Percentiles rank a stretch among this genome's conserved stretches.
Conservation (phyloP, 2,329 filamentous ascomycete genomes). For the Westerdykella ornata region DNA sequence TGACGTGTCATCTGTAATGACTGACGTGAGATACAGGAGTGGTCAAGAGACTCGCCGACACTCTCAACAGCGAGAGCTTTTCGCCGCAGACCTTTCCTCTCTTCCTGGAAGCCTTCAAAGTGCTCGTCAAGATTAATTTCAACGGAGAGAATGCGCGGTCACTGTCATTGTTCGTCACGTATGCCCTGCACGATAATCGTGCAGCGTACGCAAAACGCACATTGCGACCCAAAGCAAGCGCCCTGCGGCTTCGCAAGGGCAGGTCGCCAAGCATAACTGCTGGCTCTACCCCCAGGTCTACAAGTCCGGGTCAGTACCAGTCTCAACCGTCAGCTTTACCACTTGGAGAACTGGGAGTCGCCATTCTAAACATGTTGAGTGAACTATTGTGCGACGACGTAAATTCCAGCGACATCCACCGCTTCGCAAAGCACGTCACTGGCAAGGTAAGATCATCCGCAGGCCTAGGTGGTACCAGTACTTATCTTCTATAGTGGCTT, state of each 20-base stretch:
- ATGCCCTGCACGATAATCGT: constrained; percentile 66
- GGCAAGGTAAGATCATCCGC: constrained; percentile 62
- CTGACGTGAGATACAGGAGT: constrained; percentile 55
- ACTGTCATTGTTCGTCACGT: constrained; percentile 87
- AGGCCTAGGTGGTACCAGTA: constrained; percentile 12
- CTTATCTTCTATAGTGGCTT: constrained; percentile 60
- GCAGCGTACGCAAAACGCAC: constrained; percentile 35
- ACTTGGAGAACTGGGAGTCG: constrained; percentile 65
- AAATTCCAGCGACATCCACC: constrained; percentile 64
- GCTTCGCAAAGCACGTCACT: constrained; percentile 89
- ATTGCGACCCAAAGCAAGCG: constrained; percentile 31
- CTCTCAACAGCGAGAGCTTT: constrained; percentile 77
- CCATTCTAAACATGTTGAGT: constrained; percentile 70
- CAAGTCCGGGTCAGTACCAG: constrained; percentile 23
- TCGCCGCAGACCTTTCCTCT: constrained; percentile 63
- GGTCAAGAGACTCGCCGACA: constrained; percentile 82
- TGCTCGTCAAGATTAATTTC: constrained; percentile 71
- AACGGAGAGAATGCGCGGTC: constrained; percentile 80
- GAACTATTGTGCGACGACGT: constrained; percentile 68
- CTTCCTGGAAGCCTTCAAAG: constrained; percentile 72
- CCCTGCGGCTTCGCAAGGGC: constrained; percentile 24
- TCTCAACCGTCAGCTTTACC: constrained; percentile 34
- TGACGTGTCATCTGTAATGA: constrained; percentile 10
- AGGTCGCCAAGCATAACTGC: constrained; percentile 24
- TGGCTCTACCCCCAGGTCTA: constrained; percentile 25